Percentiles rank a stretch among this genome's conserved stretches.
These are phyloP conservation scores for Nephelium lappaceum DNA, from an alignment of 345 rosid species.

Conservation along the genomic window DNA sequence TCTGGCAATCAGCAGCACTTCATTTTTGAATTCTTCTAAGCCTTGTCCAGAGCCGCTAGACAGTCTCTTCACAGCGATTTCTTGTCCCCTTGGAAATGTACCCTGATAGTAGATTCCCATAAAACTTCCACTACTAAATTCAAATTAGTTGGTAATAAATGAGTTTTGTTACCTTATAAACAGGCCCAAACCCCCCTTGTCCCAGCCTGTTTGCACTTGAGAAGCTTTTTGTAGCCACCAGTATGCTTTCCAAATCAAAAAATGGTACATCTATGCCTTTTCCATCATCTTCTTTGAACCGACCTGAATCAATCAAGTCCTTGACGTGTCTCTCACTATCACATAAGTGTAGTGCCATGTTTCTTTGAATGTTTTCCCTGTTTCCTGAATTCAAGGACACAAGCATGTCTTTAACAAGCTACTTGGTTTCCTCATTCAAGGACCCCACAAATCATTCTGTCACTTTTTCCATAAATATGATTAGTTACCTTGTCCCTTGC, in stretches of 20 bases:
- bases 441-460: neutral
- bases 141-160: neutral
- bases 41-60: constrained; percentile 68
- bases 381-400: constrained; percentile 30
- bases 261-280: constrained; percentile 54
- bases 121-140: neutral
- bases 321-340: constrained; percentile 51
- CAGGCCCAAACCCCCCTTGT: constrained; percentile 80
- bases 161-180: constrained; percentile 52
- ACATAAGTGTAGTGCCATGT: constrained; percentile 38
- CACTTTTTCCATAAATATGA: neutral
- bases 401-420: neutral
- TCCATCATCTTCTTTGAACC: constrained; percentile 50
- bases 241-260: constrained; percentile 55
- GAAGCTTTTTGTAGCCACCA: constrained; percentile 68
- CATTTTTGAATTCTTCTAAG: constrained; percentile 62
- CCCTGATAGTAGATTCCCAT: constrained; percentile 38
- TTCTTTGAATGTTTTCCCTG: constrained; percentile 35
- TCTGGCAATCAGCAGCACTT: constrained; percentile 61
- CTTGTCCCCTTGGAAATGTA: constrained; percentile 43
- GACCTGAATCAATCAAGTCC: constrained; percentile 51
- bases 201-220: constrained; percentile 68
- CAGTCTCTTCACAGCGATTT: constrained; percentile 64
- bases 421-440: neutral
- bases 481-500: constrained; percentile 38